Conservation (phyloP, 176 grass and related monocot species). For the Musa beccarii region DNA sequence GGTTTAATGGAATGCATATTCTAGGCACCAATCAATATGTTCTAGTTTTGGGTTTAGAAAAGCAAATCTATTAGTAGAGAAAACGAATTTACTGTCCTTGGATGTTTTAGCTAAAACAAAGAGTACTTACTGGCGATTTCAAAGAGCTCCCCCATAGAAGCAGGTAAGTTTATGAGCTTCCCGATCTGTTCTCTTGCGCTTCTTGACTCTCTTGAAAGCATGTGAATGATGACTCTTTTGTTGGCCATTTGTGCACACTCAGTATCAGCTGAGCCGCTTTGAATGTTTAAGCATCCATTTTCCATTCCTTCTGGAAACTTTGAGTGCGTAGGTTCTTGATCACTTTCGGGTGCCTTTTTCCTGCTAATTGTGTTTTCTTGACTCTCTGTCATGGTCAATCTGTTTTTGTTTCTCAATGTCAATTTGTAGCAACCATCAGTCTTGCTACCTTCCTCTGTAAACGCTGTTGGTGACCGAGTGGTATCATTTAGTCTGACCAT, state of each 20-base stretch:
- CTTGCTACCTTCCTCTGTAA: neutral
- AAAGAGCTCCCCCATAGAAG: slow-evolving; percentile 54
- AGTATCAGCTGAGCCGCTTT: slow-evolving; percentile 4
- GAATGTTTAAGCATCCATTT: slow-evolving; percentile 5
- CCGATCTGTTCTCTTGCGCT: slow-evolving; percentile 25
- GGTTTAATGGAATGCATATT: neutral
- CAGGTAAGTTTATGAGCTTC: slow-evolving; percentile 70
- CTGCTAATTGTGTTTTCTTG: neutral
- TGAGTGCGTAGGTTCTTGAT: neutral
- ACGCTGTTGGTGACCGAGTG: neutral
- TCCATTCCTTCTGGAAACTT: neutral
- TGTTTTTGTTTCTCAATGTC: neutral
- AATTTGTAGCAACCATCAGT: neutral
- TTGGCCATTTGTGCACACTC: slow-evolving; percentile 14
- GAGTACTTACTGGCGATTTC: slow-evolving; percentile 53
- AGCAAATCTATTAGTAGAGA: too few relatives aligned
- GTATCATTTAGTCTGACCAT: neutral
- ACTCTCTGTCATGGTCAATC: neutral
- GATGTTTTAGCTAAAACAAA: slow-evolving; percentile 1
- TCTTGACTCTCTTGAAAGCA: slow-evolving; percentile 17
- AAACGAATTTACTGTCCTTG: too few relatives aligned
- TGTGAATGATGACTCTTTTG: slow-evolving; percentile 61
- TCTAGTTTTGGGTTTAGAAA: too few relatives aligned
- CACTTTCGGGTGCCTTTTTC: neutral
- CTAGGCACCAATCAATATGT: too few relatives aligned